These are phyloP conservation scores for Trichoderma orchidacearum DNA, from an alignment of 495 filamentous ascomycete species.

Conservation along the genomic window DNA sequence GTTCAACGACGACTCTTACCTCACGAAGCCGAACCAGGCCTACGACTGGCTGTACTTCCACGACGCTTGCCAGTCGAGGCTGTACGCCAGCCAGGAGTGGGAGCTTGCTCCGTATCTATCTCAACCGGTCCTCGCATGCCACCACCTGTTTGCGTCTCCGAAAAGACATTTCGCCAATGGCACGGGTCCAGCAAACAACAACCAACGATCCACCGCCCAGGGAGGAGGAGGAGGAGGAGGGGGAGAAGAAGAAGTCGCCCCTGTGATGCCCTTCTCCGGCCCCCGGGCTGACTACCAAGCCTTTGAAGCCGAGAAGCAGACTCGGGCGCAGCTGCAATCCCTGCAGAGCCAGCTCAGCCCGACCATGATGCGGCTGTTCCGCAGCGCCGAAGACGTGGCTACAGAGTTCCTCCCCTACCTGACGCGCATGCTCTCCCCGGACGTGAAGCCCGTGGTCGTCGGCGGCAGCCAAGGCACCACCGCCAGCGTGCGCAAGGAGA, in stretches of 20 bases:
- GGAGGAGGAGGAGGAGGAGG: constrained; percentile 32
- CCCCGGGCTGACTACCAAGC: constrained; percentile 67
- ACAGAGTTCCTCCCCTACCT: constrained; percentile 77
- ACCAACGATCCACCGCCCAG: constrained; percentile 24
- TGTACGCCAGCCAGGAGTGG: constrained; percentile 73
- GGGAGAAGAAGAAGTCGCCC: constrained; percentile 32
- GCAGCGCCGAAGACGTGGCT: constrained; percentile 56
- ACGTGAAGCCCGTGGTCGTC: constrained; percentile 85
- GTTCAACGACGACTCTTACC: constrained; percentile 83
- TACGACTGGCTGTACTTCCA: constrained; percentile 96
- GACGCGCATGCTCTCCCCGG: constrained; percentile 67
- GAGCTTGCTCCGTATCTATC: constrained; percentile 76
- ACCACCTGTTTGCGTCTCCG: constrained; percentile 71
- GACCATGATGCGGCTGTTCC: constrained; percentile 59
- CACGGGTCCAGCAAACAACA: constrained; percentile 10
- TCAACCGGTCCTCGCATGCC: constrained; percentile 76
- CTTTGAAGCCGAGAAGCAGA: constrained; percentile 57
- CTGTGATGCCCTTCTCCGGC: constrained; percentile 61
- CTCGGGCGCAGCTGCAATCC: constrained; percentile 37
- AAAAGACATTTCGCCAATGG: constrained; percentile 24
- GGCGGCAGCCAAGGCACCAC: constrained; percentile 52
- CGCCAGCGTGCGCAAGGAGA: constrained; percentile 74
- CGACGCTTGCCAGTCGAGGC: constrained; percentile 59
- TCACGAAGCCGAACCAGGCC: constrained; percentile 73
- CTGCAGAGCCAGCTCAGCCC: constrained; percentile 42